Conservation (phyloP, 169 alveolate genomes). For the Perkinsus marinus region DNA sequence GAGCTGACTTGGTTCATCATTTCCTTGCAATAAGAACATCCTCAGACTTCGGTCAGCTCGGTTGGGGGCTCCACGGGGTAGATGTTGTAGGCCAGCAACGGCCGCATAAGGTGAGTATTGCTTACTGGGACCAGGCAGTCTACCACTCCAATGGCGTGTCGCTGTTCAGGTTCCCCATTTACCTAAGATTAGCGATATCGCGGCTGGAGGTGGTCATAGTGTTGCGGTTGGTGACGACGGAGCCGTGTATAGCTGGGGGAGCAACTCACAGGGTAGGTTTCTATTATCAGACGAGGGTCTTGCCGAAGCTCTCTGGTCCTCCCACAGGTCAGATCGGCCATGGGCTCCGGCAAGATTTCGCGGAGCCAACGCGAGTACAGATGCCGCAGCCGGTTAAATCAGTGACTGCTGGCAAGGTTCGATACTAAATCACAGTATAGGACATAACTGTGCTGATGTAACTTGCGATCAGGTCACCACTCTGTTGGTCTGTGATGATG, state of each 20-base stretch:
- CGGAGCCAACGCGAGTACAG: neutral
- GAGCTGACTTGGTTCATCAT: neutral
- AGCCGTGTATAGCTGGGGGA: neutral
- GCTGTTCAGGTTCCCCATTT: neutral
- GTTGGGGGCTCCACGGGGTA: neutral
- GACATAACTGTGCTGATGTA: neutral
- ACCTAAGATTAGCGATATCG: neutral
- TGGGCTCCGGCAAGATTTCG: neutral
- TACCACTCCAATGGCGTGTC: neutral
- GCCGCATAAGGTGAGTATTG: neutral
- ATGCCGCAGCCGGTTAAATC: neutral
- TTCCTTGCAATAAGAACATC: too few relatives aligned
- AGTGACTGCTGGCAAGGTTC: neutral
- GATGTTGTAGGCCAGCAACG: neutral
- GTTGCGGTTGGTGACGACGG: neutral
- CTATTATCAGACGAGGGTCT: neutral
- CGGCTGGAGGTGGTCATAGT: neutral
- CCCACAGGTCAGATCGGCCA: slow-evolving; percentile 1
- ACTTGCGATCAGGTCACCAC: neutral
- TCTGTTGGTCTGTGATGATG: neutral
- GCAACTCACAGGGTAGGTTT: neutral
- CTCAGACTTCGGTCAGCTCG: slow-evolving; percentile 27
- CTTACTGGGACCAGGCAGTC: neutral
- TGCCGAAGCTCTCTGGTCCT: neutral
- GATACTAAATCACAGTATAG: too few relatives aligned